These are phyloP conservation scores for Phytopythium ostracodes DNA, from an alignment of 352 stramenopile genomes.

Conservation along the genomic window DNA sequence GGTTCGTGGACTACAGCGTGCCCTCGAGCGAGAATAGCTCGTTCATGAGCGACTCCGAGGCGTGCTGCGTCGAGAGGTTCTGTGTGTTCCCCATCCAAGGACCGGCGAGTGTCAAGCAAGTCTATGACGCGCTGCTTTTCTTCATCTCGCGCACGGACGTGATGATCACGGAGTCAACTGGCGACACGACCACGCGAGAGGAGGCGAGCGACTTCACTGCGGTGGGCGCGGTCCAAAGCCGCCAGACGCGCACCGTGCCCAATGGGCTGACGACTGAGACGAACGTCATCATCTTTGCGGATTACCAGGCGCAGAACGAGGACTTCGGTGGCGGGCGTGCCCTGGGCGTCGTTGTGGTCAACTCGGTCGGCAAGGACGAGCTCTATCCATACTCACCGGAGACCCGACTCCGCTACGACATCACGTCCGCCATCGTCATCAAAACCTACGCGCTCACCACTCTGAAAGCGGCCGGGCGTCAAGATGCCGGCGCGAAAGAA, in stretches of 20 bases:
- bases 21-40: conserved; percentile 4
- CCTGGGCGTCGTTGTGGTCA: conserved; percentile 20
- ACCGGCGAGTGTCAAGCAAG: conserved; percentile 13
- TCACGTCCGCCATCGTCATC: conserved; percentile 24
- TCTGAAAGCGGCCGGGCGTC: background rate
- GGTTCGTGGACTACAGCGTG: conserved; percentile 15
- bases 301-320: conserved; percentile 23
- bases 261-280: conserved; percentile 21
- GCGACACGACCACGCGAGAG: conserved; percentile 22
- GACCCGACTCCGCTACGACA: conserved; percentile 25
- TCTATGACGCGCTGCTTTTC: conserved; percentile 25
- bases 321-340: conserved; percentile 19
- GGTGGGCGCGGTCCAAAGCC: conserved; percentile 11
- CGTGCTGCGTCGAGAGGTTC: conserved; percentile 20
- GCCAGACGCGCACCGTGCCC: conserved; percentile 16
- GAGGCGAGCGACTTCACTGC: conserved; percentile 6
- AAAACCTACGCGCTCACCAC: conserved; percentile 17
- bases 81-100: conserved; percentile 22
- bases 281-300: conserved; percentile 19
- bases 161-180: conserved; percentile 37
- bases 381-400: conserved; percentile 20
- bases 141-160: conserved; percentile 33
- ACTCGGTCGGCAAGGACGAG: conserved; percentile 32
- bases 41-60: conserved; percentile 1
- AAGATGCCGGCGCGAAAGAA: conserved; percentile 11